Percentiles rank a stretch among this genome's conserved stretches.
Evolutionary conservation across 257 asterid genomes (phyloP).

Genomic region (Eustoma russellianum): DNA sequence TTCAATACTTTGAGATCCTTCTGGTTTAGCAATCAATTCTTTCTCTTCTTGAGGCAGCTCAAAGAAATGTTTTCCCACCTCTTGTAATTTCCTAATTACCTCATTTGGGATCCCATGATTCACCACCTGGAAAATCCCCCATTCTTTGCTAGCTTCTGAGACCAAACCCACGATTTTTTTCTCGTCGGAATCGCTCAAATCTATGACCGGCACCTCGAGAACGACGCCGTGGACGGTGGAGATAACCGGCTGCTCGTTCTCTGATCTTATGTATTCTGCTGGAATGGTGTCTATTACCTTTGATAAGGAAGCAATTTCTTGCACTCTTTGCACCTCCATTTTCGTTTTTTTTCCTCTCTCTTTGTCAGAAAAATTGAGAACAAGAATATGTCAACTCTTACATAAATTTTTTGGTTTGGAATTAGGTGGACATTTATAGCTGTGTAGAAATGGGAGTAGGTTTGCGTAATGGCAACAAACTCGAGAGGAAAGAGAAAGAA

Average conservation of each 20-base stretch:
- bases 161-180: slow-evolving; percentile 7
- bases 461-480: no score
- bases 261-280: slow-evolving; percentile 21
- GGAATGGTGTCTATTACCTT: slow-evolving; percentile 20
- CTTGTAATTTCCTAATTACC: slow-evolving; percentile 15
- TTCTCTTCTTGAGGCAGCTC: slow-evolving; percentile 27
- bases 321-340: slow-evolving; percentile 29
- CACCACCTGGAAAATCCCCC: slow-evolving; percentile 34
- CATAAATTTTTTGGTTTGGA: no score
- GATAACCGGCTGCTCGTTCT: slow-evolving; percentile 23
- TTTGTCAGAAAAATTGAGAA: no score
- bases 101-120: slow-evolving; percentile 34
- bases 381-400: no score
- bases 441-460: no score
- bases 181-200: slow-evolving; percentile 9
- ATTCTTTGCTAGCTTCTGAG: slow-evolving; percentile 19
- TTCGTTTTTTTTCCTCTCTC: not conserved
- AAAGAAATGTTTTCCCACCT: slow-evolving; percentile 27
- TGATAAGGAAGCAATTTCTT: slow-evolving; percentile 15
- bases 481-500: no score
- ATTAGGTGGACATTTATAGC: no score
- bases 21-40: slow-evolving; percentile 32
- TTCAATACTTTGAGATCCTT: slow-evolving; percentile 35
- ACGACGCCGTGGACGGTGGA: slow-evolving; percentile 22
- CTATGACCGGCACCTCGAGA: slow-evolving; percentile 28